Evolutionary conservation across 202 grass and related monocot species (phyloP).

Genomic region (Schoenoplectus triqueter): DNA sequence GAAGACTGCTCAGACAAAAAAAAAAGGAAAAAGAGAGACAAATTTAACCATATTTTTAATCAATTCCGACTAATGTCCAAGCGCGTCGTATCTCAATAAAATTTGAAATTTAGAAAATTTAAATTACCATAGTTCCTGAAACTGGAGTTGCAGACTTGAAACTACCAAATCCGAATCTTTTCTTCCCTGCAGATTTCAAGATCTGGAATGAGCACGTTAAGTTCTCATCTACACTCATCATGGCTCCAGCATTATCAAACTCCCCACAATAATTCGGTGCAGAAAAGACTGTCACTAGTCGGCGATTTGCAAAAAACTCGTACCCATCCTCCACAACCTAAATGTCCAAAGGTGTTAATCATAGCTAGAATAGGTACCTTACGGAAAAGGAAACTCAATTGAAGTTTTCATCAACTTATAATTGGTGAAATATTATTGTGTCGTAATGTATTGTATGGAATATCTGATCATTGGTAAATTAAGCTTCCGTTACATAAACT

Average conservation of each 20-base stretch:
- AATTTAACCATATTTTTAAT: neutral
- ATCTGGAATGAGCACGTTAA: conserved; percentile 66
- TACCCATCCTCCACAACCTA: conserved; percentile 70
- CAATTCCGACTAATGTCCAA: neutral
- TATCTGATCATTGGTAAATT: neutral
- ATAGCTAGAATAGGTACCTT: neutral
- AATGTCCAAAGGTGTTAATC: neutral
- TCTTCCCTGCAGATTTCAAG: conserved; percentile 52
- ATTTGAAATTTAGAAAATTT: neutral
- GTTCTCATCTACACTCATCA: conserved; percentile 66
- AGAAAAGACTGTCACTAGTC: conserved; percentile 66
- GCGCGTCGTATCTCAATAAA: neutral
- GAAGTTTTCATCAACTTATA: neutral
- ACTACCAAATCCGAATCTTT: conserved; percentile 32
- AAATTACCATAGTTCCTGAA: conserved; percentile 21
- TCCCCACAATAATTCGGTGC: conserved; percentile 70
- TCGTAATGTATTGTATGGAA: neutral
- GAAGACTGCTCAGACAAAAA: conserved; percentile 18
- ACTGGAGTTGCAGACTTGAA: conserved; percentile 26
- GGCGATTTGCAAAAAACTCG: conserved; percentile 55
- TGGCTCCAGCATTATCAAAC: conserved; percentile 58
- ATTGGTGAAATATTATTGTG: neutral
- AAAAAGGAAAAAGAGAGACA: neutral
- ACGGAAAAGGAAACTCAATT: neutral
- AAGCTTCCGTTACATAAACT: neutral